Percentiles rank a stretch among this genome's conserved stretches.
phyloP scores from a whole-genome alignment of 352 stramenopile species.

The Pythium sp. region DNA sequence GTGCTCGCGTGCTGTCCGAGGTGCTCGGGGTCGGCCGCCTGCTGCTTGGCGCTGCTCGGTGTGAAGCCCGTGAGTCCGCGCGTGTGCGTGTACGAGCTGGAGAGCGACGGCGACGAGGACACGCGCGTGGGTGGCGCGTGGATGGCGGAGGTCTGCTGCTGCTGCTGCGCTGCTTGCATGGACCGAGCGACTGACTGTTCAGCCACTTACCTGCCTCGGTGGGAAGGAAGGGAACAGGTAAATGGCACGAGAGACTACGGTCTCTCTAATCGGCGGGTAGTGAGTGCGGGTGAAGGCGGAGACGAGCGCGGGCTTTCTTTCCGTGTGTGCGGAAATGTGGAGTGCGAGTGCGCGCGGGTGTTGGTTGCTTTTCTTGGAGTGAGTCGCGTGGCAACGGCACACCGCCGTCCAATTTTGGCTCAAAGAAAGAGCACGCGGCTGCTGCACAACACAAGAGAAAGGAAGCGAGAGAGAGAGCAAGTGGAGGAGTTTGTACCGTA shows the following conservation, averaged over 20 bases:
- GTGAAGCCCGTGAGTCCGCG: conserved; percentile 24
- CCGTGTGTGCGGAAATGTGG: background rate
- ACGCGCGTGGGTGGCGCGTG: conserved; percentile 9
- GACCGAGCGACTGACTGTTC: conserved; percentile 2
- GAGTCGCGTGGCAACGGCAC: background rate
- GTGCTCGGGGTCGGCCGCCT: conserved; percentile 16
- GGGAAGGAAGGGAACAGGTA: background rate
- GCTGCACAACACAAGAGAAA: background rate
- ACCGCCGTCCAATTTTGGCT: background rate
- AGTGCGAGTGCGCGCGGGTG: background rate
- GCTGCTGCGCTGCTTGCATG: conserved; percentile 5
- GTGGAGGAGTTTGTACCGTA: background rate
- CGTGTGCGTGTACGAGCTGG: conserved; percentile 7
- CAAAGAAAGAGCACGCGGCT: background rate
- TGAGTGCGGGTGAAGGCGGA: background rate
- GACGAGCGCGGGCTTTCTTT: background rate
- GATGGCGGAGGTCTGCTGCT: background rate
- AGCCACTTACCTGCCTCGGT: background rate
- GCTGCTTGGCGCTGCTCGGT: conserved; percentile 6
- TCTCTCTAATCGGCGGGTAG: background rate
- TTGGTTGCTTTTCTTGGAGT: conserved; percentile 1
- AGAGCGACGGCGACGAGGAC: conserved; percentile 22
- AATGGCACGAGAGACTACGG: background rate
- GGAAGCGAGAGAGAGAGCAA: background rate
- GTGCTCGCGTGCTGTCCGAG: conserved; percentile 14